phyloP scores from a whole-genome alignment of 2,329 filamentous ascomycete species.

The Aspergillus felis region DNA sequence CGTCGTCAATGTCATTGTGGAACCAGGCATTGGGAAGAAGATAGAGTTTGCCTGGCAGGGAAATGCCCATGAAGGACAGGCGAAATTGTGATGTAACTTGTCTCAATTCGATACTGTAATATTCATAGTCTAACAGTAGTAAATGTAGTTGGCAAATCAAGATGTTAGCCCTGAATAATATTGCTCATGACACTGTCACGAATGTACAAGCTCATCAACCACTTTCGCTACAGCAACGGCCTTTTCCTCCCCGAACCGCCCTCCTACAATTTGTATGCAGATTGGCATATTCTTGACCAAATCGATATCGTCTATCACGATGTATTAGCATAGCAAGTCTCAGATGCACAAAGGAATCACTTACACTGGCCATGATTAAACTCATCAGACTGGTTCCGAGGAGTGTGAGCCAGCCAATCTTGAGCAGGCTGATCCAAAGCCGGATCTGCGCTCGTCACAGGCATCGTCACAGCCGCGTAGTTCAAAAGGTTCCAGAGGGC shows the following conservation, averaged over 20 bases:
- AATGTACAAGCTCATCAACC: slow-evolving; percentile 19
- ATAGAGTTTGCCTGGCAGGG: slow-evolving; percentile 38
- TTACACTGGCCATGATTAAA: slow-evolving; percentile 40
- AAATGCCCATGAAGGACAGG: slow-evolving; percentile 19
- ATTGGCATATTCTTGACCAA: slow-evolving; percentile 31
- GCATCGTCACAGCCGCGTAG: slow-evolving; percentile 30
- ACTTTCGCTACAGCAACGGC: slow-evolving; percentile 29
- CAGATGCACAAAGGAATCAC: background rate
- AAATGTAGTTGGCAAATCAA: slow-evolving; percentile 1
- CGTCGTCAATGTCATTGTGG: slow-evolving; percentile 55
- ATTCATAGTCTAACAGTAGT: slow-evolving; percentile 11
- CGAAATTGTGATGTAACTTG: slow-evolving; percentile 20
- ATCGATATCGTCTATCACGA: slow-evolving; percentile 23
- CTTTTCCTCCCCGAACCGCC: slow-evolving; percentile 32
- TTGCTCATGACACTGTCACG: background rate
- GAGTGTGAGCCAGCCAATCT: slow-evolving; percentile 28
- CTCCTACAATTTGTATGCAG: slow-evolving; percentile 31
- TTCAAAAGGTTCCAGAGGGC: slow-evolving; percentile 35
- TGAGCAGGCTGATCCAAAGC: slow-evolving; percentile 28
- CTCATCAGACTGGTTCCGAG: slow-evolving; percentile 46
- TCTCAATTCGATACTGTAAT: background rate
- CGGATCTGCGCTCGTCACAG: slow-evolving; percentile 43
- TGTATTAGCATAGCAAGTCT: background rate
- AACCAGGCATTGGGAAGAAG: slow-evolving; percentile 45
- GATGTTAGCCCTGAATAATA: background rate